These are phyloP conservation scores for Diplodia mutila DNA, from an alignment of 2,329 filamentous ascomycete species.

Conservation along the genomic window DNA sequence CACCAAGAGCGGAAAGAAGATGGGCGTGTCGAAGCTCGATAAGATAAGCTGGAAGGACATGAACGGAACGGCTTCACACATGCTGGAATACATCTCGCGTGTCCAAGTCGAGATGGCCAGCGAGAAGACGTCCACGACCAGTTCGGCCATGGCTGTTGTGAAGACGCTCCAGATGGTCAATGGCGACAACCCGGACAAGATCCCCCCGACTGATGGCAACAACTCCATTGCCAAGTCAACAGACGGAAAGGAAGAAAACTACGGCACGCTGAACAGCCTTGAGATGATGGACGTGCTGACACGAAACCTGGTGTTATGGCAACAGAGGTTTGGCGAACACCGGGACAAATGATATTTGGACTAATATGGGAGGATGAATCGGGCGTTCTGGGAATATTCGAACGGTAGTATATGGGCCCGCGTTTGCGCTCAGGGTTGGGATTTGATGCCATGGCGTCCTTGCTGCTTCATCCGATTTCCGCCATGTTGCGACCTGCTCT, in stretches of 20 bases:
- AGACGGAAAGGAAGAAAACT: slow-evolving; percentile 52
- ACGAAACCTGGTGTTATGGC: slow-evolving; percentile 81
- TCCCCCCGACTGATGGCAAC: slow-evolving; percentile 25
- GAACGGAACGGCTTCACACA: slow-evolving; percentile 79
- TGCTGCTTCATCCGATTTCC: neutral
- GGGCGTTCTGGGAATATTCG: neutral
- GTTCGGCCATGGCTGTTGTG: slow-evolving; percentile 34
- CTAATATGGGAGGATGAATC: neutral
- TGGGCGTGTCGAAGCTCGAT: slow-evolving; percentile 51
- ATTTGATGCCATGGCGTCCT: slow-evolving; percentile 5
- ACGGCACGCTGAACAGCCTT: slow-evolving; percentile 74
- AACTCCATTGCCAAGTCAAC: slow-evolving; percentile 25
- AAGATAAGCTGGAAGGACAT: slow-evolving; percentile 83
- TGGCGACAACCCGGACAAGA: slow-evolving; percentile 6
- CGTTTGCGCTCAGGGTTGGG: neutral
- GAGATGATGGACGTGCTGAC: slow-evolving; percentile 92
- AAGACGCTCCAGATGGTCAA: slow-evolving; percentile 33
- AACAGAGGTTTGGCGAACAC: slow-evolving; percentile 53
- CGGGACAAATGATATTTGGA: slow-evolving; percentile 17
- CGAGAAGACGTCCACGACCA: slow-evolving; percentile 40
- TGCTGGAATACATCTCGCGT: slow-evolving; percentile 86
- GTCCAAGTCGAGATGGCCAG: slow-evolving; percentile 86
- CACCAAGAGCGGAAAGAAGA: slow-evolving; percentile 45
- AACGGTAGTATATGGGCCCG: neutral
- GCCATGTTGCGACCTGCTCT: neutral